Conservation (phyloP, 306 rosid species). For the Sophora flavescens region DNA sequence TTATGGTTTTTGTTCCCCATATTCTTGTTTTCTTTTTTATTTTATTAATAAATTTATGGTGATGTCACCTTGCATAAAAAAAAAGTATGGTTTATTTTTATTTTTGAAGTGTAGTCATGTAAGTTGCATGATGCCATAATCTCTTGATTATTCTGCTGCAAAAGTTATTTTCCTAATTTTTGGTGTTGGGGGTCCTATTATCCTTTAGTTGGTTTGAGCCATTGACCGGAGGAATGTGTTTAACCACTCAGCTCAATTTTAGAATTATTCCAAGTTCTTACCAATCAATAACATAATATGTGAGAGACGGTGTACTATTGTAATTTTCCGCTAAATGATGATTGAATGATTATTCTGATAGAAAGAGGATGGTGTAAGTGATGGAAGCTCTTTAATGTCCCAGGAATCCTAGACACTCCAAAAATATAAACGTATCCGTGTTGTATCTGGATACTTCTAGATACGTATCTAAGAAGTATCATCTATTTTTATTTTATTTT, state of each 20-base stretch:
- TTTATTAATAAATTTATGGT: no score
- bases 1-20: no score
- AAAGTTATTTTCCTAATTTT: slow-evolving; percentile 10
- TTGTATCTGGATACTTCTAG: no score
- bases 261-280: slow-evolving; percentile 15
- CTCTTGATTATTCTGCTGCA: slow-evolving; percentile 24
- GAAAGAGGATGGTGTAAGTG: not conserved
- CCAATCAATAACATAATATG: not conserved
- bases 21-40: no score
- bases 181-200: not conserved
- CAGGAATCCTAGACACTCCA: no score
- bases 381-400: not conserved
- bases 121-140: not conserved
- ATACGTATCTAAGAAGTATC: no score
- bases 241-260: not conserved
- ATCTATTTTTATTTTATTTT: no score
- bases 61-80: no score
- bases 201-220: not conserved
- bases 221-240: not conserved
- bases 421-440: no score
- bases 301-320: not conserved
- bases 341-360: not conserved
- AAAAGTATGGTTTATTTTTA: not conserved
- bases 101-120: slow-evolving; percentile 4
- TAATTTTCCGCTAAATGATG: not conserved